Base-by-base conservation (phyloP, 805 yeast genomes). In the Vanderwaltozyma verrucispora region DNA sequence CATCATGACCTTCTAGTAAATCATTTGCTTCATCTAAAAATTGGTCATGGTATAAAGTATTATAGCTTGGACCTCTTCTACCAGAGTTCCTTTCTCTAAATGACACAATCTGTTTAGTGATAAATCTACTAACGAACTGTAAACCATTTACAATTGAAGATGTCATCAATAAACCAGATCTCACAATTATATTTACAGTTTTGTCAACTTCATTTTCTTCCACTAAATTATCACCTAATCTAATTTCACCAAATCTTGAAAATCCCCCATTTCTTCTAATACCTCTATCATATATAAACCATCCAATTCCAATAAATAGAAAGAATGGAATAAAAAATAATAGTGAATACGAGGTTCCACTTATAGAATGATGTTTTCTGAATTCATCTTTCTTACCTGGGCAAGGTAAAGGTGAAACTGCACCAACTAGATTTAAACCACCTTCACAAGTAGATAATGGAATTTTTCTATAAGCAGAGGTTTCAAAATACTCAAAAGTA, bases 401-500 rank as follows among this genome's bases (percentile, higher is more conserved):
- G 59, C 98, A 92, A 7, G 96, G 74, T 38, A 64, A 69, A 3
- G 81, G 68, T 15, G 64, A 69, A 57, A 77, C 72, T 3, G 49
- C 37, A 5, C 71, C 67, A 52, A 84, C 96, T 36, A 84, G 70
- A 40, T 70, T 67, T 38, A 74, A 60, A 3, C 97, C 97, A 17
- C 86, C 94, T 31, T 64, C 69, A 64, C 98, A 92, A 0, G 95
- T 84, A 11, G 92, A 79, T 39, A 83, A 56, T 1, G 95, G 92
- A 20, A 88, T 72, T 49, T 75, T 77, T 56, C 98, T 75, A 59
- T 92, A 92, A 1, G 97, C 98, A 1, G 97, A 87, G 13, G 95
- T 86, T 47, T 80, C 80, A 68, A 77, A 84, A 56, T 75, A 88
- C 54, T 84, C 87, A 43, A 77, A 65, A 1, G 70, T 68, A 30